Conservation (phyloP, 1,139 yeast species). For the Sugiyamaella grinbergsii region DNA sequence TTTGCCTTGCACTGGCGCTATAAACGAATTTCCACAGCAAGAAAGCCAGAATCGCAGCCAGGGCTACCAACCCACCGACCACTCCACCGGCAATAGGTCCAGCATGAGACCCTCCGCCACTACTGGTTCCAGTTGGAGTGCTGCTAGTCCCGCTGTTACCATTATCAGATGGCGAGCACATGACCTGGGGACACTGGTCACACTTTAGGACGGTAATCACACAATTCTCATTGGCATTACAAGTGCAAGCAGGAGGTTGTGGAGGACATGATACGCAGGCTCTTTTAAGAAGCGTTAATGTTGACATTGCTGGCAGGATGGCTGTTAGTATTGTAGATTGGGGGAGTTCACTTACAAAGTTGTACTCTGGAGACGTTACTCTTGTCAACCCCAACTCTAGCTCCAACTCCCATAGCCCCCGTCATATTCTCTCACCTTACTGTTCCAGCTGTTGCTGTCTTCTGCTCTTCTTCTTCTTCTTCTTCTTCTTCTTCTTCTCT, state of each 20-base stretch:
- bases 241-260: slow-evolving; percentile 32
- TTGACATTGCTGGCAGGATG: background rate
- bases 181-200: slow-evolving; percentile 35
- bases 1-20: slow-evolving; percentile 28
- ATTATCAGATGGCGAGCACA: slow-evolving; percentile 27
- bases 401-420: background rate
- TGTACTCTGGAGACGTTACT: too few species aligned
- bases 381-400: background rate
- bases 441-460: background rate
- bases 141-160: slow-evolving; percentile 14
- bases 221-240: slow-evolving; percentile 37
- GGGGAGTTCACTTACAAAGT: too few species aligned
- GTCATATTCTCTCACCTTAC: background rate
- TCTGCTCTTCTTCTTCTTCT: background rate
- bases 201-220: slow-evolving; percentile 39
- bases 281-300: slow-evolving; percentile 2
- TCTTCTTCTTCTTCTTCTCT: background rate
- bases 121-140: slow-evolving; percentile 11
- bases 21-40: slow-evolving; percentile 38
- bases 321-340: too few species aligned
- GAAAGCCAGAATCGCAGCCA: slow-evolving; percentile 33
- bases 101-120: slow-evolving; percentile 26
- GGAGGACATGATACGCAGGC: slow-evolving; percentile 18
- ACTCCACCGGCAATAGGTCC: slow-evolving; percentile 47
- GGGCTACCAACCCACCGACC: slow-evolving; percentile 42